Base-by-base conservation (phyloP, 306 rosid species). In the Prunus dulcis region DNA sequence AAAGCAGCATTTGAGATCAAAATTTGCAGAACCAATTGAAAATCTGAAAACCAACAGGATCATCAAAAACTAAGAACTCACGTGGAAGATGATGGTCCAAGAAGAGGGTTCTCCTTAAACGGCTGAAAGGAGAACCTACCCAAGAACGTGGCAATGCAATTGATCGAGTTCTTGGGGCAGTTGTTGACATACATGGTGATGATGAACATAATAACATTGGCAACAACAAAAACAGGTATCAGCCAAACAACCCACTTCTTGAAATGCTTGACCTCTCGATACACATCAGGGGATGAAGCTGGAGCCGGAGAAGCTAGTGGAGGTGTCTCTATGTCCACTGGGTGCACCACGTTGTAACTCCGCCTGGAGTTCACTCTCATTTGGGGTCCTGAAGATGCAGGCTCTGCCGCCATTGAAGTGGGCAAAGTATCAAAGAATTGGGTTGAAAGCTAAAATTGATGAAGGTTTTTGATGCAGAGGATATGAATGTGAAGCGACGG, bases 91-190 rank as follows among this genome's bases (percentile, higher is more conserved):
- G 98, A 92, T 53, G 98, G 98, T 0, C 97, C 98, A 20, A 95
- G 87, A 74, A 95, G 98, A 50, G 97, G 97, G 67, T 92, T 95
- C 80, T 95, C 97, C 55, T 92, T 92, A 55, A 90, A 81, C 47
- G 97, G 96, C 85, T 95, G 98, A 63, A 95, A 92, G 41, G 98
- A 90, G 91, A 95, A 87, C 8, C 98, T 83, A 55, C 91, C 87
- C 34, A 95, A 66, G 71, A 92, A 92, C 22, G 79, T 28, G 12
- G 96, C 98, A 73, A 95, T 76, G 75, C 97, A 95, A 22, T 91
- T 85, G 64, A 86, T 74, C 0, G 97, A 92, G 52, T 92, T 95
- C n/a, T 83, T 75, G 53, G 97, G 98, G 86, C 98, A 95, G 76
- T 92, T 78, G 57, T 95, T 95, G 80, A 92, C 96, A 19, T 84